Base-by-base conservation (phyloP, 352 stramenopile species). In the Globisporangium yorkense region DNA sequence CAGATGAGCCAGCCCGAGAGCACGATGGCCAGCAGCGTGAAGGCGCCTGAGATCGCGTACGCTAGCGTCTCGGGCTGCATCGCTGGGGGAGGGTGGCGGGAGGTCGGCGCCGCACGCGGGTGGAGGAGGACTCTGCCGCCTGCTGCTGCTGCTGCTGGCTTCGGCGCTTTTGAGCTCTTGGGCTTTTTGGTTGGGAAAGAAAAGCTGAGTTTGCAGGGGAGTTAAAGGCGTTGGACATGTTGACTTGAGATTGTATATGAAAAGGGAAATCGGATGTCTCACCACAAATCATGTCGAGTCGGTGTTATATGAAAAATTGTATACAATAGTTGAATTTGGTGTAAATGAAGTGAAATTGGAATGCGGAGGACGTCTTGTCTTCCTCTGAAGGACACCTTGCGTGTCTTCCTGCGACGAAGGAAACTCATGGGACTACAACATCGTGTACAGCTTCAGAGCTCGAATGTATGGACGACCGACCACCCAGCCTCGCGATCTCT, bases 51-150 rank as follows among this genome's bases (percentile, higher is more conserved):
- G 68, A 95, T 88, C 54, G 85, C 85, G 67, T 91, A 95, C 57
- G 80, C 85, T 24, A 95, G 62, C 71, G 85, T 95, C 79, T 95
- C 75, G 54, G 92, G 75, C 65, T 92, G 83, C 85, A 95, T 95
- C 21, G 48, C 37, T 52, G 47, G 39, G 4, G 39, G 8, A 10
- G 39, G 10, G 7, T 7, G 39, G 10, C 39, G 39, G 39, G 39
- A 7, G 39, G 39, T 5, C 10, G 39, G 39, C 15, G 12, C 8
- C 39, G 15, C 10, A 16, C 39, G 7, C 41, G 18, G 41, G 41
- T n/a, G 40, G 16, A 15, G 35, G 35, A 41, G 35, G 35, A 41
- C 35, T 41, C 35, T 41, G 35, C 35, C 35, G 35, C 35, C 12
- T 9, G 8, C 35, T 15, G 35, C 35, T 41, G 33, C 5, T 9